Evolutionary conservation across 495 filamentous ascomycete species (phyloP).

Genomic region (Penicillium mononematosum): DNA sequence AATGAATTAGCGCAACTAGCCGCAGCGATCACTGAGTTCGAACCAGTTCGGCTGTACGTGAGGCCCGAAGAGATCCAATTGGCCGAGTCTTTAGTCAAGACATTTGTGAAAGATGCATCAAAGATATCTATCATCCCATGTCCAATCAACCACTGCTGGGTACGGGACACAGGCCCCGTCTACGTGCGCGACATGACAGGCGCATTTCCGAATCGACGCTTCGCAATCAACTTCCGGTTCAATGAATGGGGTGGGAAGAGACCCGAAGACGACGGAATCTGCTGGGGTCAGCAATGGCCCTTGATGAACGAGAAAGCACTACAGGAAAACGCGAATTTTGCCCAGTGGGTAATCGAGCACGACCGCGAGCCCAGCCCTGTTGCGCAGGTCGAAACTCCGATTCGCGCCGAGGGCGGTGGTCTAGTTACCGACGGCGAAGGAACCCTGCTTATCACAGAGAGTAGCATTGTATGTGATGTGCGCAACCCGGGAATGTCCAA

Average conservation of each 20-base stretch:
- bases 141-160: slow-evolving; percentile 32
- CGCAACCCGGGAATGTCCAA: slow-evolving; percentile 27
- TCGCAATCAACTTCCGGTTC: slow-evolving; percentile 29
- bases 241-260: slow-evolving; percentile 34
- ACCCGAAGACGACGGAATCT: slow-evolving; percentile 16
- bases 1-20: slow-evolving; percentile 23
- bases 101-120: slow-evolving; percentile 6
- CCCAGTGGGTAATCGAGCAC: slow-evolving; percentile 22
- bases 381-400: slow-evolving; percentile 16
- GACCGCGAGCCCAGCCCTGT: slow-evolving; percentile 19
- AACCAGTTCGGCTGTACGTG: slow-evolving; percentile 27
- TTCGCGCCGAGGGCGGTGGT: slow-evolving; percentile 28
- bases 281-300: slow-evolving; percentile 22
- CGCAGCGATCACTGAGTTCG: slow-evolving; percentile 23
- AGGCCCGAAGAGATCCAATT: slow-evolving; percentile 23
- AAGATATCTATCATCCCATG: slow-evolving; percentile 21
- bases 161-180: slow-evolving; percentile 30
- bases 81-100: slow-evolving; percentile 18
- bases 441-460: slow-evolving; percentile 30
- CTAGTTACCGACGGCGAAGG: slow-evolving; percentile 31
- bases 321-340: slow-evolving; percentile 25
- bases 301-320: slow-evolving; percentile 18
- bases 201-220: slow-evolving; percentile 11
- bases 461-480: slow-evolving; percentile 27
- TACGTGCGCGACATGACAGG: slow-evolving; percentile 27